Evolutionary conservation across 495 filamentous ascomycete genomes (phyloP), one percentile per base, ranked within the genome.

Genomic region (Talaromyces ruber): DNA sequence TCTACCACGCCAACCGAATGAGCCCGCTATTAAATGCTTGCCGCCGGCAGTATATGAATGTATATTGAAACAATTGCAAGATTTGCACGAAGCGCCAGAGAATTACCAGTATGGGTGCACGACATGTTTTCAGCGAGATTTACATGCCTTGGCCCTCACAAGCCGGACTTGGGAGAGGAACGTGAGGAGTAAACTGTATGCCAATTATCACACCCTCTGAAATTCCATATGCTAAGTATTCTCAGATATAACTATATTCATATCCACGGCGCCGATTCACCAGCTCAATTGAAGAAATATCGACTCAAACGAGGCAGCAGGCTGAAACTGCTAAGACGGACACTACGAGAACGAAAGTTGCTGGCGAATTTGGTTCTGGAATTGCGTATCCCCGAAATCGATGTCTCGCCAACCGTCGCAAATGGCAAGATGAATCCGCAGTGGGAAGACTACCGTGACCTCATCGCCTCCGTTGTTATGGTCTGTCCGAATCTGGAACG

Each of bases 401-500:
- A 78, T 53, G 30, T 79, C 53, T 34, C 25, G 12, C 52, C 62
- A 16, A 64, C 76, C 37, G 77, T 84, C 61, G 84, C 84, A 18
- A 79, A 74, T 8, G 76, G 76, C 21, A 78, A 73, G 65, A 70
- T 70, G 30, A 80, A 71, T 47, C 69, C 74, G 7, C 74, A 81
- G 68, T 70, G 79, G 67, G 81, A 83, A 53, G 81, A 87, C 58
- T 88, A 90, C 64, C 81, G 88, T 30, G 85, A 93, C 64, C 62
- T 89, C 34, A 78, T 93, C 4, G 89, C 91, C 5, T 91, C 90
- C 6, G 74, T 97, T 28, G 84, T 96, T 29, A 92, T 92, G 87
- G 84, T 87, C 5, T 96, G 92, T 68, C 90, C 90, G 9, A 93
- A 94, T 68, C 74, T 97, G 43, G 90, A 96, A 68, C 78, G 82